Evolutionary conservation across 495 filamentous ascomycete genomes (phyloP), one percentile per base, ranked within the genome.

Genomic region (Neurospora tetrasperma): DNA sequence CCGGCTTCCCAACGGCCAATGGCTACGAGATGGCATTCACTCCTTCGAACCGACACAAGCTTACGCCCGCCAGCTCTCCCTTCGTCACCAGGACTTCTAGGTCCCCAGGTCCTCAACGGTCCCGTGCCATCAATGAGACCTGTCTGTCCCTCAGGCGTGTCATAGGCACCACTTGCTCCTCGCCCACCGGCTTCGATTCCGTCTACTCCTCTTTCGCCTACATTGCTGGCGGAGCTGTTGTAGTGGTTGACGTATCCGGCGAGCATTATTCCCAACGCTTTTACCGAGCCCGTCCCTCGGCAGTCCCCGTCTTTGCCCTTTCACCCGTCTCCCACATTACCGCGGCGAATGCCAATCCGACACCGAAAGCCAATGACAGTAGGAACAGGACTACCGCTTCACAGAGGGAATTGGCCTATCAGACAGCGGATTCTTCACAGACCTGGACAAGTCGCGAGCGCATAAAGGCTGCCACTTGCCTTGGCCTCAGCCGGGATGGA

Each of bases 391-490:
- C 83, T 2, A 83, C 87, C 38, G 81, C 85, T 20, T 82, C 82
- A 10, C 81, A 90, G 38, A 84, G 89, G 72, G 91, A 93, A 27
- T 84, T 86, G 11, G 82, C 83, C 16, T 81, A 59, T 27, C 48
- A 59, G 11, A 27, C 87, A 70, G 79, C 80, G 4, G 66, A 70
- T 39, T 80, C 83, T 39, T 79, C 59, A 93, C 77, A 90, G 73
- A 90, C 88, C 42, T 93, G 92, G 92, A 93, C 92, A 8, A 94
- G 92, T 40, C 88, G 93, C 75, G 94, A 97, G 80, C 86, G 94
- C 73, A 91, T 97, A 78, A 97, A 97, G 81, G 93, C 95, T n/a
- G 93, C 94, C 2, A 97, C 94, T n/a, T 96, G 93, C 82, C 87
- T 98, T 38, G 92, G 92, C 23, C 89, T 99, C 71, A 98, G 94